A percentile compares a stretch with the other conserved stretches of the same genome.
Conservation (phyloP, 805 yeast species). For the Helenozyma baotianmanensis region DNA sequence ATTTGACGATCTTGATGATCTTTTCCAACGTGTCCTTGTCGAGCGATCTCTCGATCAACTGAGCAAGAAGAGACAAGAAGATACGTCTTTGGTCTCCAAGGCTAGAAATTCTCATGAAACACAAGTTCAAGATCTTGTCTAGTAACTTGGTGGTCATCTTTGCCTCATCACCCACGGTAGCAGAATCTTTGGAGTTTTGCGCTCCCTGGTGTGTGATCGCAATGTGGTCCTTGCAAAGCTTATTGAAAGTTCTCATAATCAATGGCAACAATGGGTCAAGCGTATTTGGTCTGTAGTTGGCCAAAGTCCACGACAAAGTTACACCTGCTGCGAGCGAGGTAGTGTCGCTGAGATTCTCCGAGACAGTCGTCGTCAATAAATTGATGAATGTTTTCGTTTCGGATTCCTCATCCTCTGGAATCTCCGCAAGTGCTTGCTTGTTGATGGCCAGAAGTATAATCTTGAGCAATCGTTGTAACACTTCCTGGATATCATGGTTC, state of each 20-base stretch:
- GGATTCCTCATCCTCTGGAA: slow-evolving; percentile 50
- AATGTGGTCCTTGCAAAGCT: slow-evolving; percentile 82
- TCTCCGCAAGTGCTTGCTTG: slow-evolving; percentile 33
- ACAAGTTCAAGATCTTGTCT: slow-evolving; percentile 70
- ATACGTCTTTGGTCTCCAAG: slow-evolving; percentile 92
- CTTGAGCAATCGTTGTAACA: slow-evolving; percentile 69
- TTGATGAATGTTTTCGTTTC: slow-evolving; percentile 60
- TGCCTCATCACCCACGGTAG: slow-evolving; percentile 61
- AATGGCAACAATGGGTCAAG: slow-evolving; percentile 72
- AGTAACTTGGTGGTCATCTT: slow-evolving; percentile 72
- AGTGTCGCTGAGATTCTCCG: slow-evolving; percentile 72
- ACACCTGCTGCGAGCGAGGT: slow-evolving; percentile 85
- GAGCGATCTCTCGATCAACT: slow-evolving; percentile 80
- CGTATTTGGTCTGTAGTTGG: slow-evolving; percentile 65
- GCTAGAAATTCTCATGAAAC: slow-evolving; percentile 76
- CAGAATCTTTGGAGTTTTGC: slow-evolving; percentile 25
- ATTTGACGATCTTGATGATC: slow-evolving; percentile 72
- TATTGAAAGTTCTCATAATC: slow-evolving; percentile 83
- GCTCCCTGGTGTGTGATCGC: slow-evolving; percentile 52
- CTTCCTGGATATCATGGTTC: slow-evolving; percentile 83
- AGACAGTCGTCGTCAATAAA: slow-evolving; percentile 60
- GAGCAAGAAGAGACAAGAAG: slow-evolving; percentile 80
- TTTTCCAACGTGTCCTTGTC: slow-evolving; percentile 71
- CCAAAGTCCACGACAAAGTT: slow-evolving; percentile 75
- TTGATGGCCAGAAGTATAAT: slow-evolving; percentile 64